phyloP scores from a whole-genome alignment of 257 asterid species.

The Solanum sitiens region DNA sequence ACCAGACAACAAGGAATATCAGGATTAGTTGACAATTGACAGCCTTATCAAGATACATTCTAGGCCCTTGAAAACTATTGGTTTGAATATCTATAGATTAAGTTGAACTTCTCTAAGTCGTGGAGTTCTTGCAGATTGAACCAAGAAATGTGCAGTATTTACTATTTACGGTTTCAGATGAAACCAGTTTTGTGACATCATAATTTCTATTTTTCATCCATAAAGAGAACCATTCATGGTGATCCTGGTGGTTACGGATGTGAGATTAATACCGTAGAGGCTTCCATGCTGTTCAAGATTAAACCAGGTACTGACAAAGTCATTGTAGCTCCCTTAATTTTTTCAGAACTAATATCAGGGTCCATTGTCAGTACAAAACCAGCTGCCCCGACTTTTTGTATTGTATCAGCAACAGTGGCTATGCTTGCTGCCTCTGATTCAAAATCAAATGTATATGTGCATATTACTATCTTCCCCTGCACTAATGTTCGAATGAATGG shows the following conservation, averaged over 20 bases:
- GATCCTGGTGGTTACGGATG: not conserved
- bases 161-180: not conserved
- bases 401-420: conserved; percentile 41
- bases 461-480: conserved; percentile 50
- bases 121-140: not conserved
- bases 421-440: conserved; percentile 40
- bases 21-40: not conserved
- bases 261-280: conserved; percentile 36
- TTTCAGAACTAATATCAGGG: conserved; percentile 42
- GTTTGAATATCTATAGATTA: not conserved
- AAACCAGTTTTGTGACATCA: not conserved
- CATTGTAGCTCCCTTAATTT: conserved; percentile 26
- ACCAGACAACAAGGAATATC: not conserved
- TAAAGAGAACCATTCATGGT: not conserved
- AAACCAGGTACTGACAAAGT: conserved; percentile 45
- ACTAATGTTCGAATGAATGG: conserved; percentile 35
- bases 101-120: not conserved
- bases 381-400: conserved; percentile 38
- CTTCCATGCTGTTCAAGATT: conserved; percentile 39
- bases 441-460: conserved; percentile 46
- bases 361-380: conserved; percentile 64
- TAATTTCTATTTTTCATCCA: not conserved
- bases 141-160: not conserved
- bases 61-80: not conserved
- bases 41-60: not conserved